Evolutionary conservation across 2,329 filamentous ascomycete genomes (phyloP).

Genomic region (Raffaelea deltoideospora): DNA sequence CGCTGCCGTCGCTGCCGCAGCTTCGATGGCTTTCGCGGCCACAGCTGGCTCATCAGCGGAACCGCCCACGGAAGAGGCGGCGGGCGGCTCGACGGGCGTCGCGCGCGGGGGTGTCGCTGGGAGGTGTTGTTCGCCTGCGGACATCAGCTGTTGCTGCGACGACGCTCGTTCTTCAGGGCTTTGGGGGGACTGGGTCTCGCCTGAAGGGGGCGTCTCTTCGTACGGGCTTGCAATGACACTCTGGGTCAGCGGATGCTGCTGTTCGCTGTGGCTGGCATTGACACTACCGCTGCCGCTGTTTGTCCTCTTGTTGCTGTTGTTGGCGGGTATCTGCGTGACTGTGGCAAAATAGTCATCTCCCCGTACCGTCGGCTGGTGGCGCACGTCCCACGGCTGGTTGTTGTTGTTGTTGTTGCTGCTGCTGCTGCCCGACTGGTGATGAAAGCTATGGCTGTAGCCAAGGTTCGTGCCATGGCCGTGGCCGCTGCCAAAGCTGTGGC

Average conservation of each 20-base stretch:
- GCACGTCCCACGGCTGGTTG: constrained; percentile 20
- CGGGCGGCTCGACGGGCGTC: constrained; percentile 11
- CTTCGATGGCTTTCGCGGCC: no score
- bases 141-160: constrained; percentile 7
- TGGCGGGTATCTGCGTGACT: constrained; percentile 29
- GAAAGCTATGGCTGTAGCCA: constrained; percentile 24
- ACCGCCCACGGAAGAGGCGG: constrained; percentile 14
- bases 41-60: constrained; percentile 6
- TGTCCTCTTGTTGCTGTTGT: no score
- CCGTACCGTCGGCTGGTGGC: constrained; percentile 37
- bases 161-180: no score
- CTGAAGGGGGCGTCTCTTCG: constrained; percentile 22
- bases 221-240: constrained; percentile 59
- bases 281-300: no score
- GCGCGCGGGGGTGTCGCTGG: constrained; percentile 3
- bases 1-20: constrained; percentile 10
- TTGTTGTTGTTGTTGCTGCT: constrained; percentile 19
- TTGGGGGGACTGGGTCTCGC: constrained; percentile 9
- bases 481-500: constrained; percentile 3
- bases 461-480: no score
- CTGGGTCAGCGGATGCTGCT: constrained; percentile 63
- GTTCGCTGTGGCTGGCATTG: no score
- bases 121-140: constrained; percentile 5
- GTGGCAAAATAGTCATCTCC: constrained; percentile 38
- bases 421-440: constrained; percentile 14